Base-by-base conservation (phyloP, 2,329 filamentous ascomycete genomes). In the Raffaelea arxii region DNA sequence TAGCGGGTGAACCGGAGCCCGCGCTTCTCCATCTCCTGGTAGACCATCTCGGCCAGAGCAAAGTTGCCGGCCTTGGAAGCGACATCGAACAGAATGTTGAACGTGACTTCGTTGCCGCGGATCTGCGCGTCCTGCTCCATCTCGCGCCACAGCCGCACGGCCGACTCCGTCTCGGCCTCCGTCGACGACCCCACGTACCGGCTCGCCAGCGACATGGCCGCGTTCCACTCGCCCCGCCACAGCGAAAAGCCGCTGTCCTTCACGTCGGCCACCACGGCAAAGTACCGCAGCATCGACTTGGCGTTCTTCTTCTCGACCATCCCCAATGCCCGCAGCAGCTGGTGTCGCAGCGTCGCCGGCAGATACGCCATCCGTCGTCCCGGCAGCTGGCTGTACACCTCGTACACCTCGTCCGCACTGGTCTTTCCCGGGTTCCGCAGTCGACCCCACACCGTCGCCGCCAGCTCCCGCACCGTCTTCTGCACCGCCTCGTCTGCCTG, bases 61-160 rank as follows among this genome's bases (percentile, higher is more conserved):
- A 85, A 94, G 58, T 94, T 92, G 35, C 86, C 85, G 0, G 87
- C 80, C 62, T 92, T 94, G 54, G 87, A 78, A 1, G 92, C 88
- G 11, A 88, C 77, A 58, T 96, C 86, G 56, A 95, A 96, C 12
- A 98, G 74, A 41, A 96, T 84, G 59, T 92, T 95, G 64, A 98
- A 94, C 0, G 91, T 94, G n/a, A 89, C 82, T 42, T 79, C 73
- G 55, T 84, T 85, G 30, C 77, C 82, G 54, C 68, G 66, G 14
- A 88, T 62, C 1, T 77, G 74, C 2, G 81, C 80, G 4, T 78
- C 67, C 41, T 77, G 72, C 63, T 98, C 92, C 89, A 97, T 97
- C 56, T 92, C 81, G 53, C 78, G 80, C 90, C 91, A 98, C 22
- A 94, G 65, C 41, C 79, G 75, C 40, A 98, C 69, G 0, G 86